Evolutionary conservation across 208 protist genomes (phyloP), one percentile per base, ranked within the genome.

Genomic region (Wallacemonas sp.): DNA sequence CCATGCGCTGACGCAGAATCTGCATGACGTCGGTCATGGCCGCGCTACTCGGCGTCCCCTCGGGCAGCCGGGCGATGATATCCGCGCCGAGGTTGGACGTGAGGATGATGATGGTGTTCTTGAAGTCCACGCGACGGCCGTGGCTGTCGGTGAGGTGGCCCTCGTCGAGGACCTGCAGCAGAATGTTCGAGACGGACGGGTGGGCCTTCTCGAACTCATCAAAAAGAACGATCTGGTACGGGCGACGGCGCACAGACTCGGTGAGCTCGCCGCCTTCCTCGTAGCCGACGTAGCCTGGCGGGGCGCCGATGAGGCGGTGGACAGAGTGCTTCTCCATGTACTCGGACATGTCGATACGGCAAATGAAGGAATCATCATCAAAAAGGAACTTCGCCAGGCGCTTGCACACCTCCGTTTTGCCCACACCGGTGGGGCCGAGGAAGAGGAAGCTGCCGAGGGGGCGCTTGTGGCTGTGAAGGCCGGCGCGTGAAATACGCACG

Each of bases 181-280:
- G 85, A 26, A 99, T 83, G 68, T 99, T 99, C 55, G 92, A 93
- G 10, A 99, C 92, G 62, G 88, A 89, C 42, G 81, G 90, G 78
- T 99, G 98, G 9, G 98, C 98, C 89, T 99, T 99, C 79, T 99
- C 98, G 33, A 99, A 85, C 78, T 99, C 99, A 68, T 99, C 99
- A 46, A 99, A 98, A 2, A 99, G 83, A 10, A 99, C 85, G 17
- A 99, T 97, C 48, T 87, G 83, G 82, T 99, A 99, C 1, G 98
- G 97, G 30, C 97, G 91, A 10, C 98, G 91, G n/a, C 97, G 89
- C 13, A 99, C 97, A 8, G 97, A 91, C 79, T 99, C 98, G 4
- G 98, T 99, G 39, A 99, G 87, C 78, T 99, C 88, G 22, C 98
- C 98, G 33, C 98, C 98, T 66, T 99, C 89, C 10, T 99, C 98